Percentiles rank a stretch among this genome's conserved stretches.
Evolutionary conservation across 495 filamentous ascomycete genomes (phyloP).

Genomic region (Hypoxylon intermedium): DNA sequence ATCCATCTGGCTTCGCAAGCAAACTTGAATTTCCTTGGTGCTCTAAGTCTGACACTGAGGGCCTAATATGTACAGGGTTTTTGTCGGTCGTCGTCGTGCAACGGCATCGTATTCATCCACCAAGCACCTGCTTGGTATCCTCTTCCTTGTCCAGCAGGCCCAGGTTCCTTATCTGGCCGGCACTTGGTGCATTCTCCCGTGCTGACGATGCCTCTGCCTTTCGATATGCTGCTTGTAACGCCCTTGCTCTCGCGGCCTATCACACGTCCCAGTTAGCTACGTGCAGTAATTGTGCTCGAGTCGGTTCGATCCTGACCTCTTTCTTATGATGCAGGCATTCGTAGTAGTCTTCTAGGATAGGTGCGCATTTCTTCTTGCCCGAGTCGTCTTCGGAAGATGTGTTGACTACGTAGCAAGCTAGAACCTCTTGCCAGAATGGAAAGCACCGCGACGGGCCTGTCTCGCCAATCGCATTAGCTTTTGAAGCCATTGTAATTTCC

Average conservation of each 20-base stretch:
- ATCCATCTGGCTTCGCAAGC: no score
- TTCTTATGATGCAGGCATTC: slow-evolving; percentile 98
- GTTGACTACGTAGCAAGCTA: slow-evolving; percentile 89
- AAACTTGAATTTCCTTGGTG: neutral
- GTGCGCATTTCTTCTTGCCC: slow-evolving; percentile 87
- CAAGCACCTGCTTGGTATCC: slow-evolving; percentile 71
- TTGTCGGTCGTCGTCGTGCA: slow-evolving; percentile 2
- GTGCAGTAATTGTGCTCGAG: neutral
- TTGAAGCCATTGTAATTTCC: slow-evolving; percentile 19
- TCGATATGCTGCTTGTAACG: slow-evolving; percentile 86
- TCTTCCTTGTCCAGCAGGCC: slow-evolving; percentile 83
- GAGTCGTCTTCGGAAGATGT: slow-evolving; percentile 72
- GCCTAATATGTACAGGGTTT: slow-evolving; percentile 30
- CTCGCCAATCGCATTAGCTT: slow-evolving; percentile 13
- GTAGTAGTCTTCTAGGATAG: slow-evolving; percentile 94
- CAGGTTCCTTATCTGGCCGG: slow-evolving; percentile 81
- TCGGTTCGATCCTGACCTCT: slow-evolving; percentile 69
- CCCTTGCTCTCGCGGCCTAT: slow-evolving; percentile 77
- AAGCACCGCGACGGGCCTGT: slow-evolving; percentile 91
- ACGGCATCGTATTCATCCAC: slow-evolving; percentile 36
- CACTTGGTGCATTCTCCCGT: slow-evolving; percentile 74
- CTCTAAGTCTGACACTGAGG: slow-evolving; percentile 14
- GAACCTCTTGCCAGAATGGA: slow-evolving; percentile 96
- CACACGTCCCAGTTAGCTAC: slow-evolving; percentile 15
- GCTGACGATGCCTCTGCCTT: slow-evolving; percentile 77